Evolutionary conservation across 2,329 filamentous ascomycete genomes (phyloP).

Genomic region (Aspergillus tubingensis): DNA sequence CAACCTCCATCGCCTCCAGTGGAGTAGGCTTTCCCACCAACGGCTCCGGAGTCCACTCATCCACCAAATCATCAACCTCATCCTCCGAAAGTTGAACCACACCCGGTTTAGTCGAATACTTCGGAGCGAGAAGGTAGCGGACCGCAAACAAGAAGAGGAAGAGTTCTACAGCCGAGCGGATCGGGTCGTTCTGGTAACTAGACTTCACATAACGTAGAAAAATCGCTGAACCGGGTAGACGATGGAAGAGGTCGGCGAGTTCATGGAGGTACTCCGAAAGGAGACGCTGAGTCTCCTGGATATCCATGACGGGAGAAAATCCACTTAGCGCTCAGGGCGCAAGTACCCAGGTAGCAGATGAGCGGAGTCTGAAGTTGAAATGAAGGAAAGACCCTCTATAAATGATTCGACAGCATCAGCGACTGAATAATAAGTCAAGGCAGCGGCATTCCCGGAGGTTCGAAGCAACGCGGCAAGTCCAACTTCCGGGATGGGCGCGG

Average conservation of each 20-base stretch:
- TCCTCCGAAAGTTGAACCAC: conserved; percentile 88
- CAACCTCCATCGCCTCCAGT: conserved; percentile 78
- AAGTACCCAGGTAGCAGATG: neutral
- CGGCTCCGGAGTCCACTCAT: conserved; percentile 95
- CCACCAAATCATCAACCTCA: conserved; percentile 95
- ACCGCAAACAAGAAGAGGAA: conserved; percentile 95
- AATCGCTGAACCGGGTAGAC: conserved; percentile 90
- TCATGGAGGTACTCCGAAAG: conserved; percentile 58
- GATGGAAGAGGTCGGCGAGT: conserved; percentile 72
- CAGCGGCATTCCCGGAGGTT: conserved; percentile 1
- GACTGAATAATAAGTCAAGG: conserved; percentile 6
- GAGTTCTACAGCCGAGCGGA: conserved; percentile 89
- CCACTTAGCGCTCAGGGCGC: conserved; percentile 15
- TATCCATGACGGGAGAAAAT: conserved; percentile 51
- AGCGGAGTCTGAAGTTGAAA: neutral
- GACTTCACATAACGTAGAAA: conserved; percentile 93
- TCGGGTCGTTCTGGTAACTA: conserved; percentile 95
- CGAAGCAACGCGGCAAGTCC: conserved; percentile 3
- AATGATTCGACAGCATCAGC: conserved; percentile 18
- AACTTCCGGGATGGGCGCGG: conserved; percentile 7
- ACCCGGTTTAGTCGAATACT: conserved; percentile 90
- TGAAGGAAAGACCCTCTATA: conserved; percentile 15
- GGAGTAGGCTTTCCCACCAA: conserved; percentile 73
- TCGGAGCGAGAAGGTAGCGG: conserved; percentile 85
- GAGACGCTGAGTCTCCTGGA: conserved; percentile 57